These are phyloP conservation scores for Dendrocalamus sinicus DNA, from an alignment of 176 grass and related monocot species.

Conservation along the genomic window DNA sequence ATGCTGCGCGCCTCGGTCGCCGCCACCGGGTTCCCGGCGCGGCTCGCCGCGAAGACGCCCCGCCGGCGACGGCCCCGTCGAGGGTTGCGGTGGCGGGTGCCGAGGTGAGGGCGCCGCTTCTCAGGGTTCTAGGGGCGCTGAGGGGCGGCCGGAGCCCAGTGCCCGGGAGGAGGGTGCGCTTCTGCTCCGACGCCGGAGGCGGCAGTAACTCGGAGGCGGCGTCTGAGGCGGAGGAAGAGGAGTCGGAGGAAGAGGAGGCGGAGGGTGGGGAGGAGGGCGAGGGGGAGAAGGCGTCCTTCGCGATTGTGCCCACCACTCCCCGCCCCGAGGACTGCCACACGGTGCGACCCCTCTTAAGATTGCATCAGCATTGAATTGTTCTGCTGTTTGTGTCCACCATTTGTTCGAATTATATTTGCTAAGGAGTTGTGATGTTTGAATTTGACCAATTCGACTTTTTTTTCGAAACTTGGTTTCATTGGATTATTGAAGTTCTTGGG, in stretches of 20 bases:
- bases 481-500: neutral
- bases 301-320: constrained; percentile 46
- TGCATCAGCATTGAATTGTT: neutral
- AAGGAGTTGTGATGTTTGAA: neutral
- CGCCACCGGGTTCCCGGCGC: constrained; percentile 34
- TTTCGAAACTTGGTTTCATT: neutral
- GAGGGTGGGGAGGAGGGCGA: constrained; percentile 25
- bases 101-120: constrained; percentile 44
- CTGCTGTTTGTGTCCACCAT: neutral
- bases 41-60: constrained; percentile 26
- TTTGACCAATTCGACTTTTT: neutral
- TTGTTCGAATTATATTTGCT: constrained; percentile 3
- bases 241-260: neutral
- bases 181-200: constrained; percentile 48
- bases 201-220: constrained; percentile 13
- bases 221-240: constrained; percentile 11
- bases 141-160: constrained; percentile 1
- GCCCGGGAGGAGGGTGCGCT: constrained; percentile 39
- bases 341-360: constrained; percentile 34
- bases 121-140: constrained; percentile 37
- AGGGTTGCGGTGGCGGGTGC: constrained; percentile 14
- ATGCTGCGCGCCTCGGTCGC: constrained; percentile 51
- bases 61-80: neutral
- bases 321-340: constrained; percentile 72
- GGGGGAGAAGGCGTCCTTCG: constrained; percentile 40